phyloP scores from a whole-genome alignment of 2,329 filamentous ascomycete genomes.

The Immersiporthe knoxdaviesiana region DNA sequence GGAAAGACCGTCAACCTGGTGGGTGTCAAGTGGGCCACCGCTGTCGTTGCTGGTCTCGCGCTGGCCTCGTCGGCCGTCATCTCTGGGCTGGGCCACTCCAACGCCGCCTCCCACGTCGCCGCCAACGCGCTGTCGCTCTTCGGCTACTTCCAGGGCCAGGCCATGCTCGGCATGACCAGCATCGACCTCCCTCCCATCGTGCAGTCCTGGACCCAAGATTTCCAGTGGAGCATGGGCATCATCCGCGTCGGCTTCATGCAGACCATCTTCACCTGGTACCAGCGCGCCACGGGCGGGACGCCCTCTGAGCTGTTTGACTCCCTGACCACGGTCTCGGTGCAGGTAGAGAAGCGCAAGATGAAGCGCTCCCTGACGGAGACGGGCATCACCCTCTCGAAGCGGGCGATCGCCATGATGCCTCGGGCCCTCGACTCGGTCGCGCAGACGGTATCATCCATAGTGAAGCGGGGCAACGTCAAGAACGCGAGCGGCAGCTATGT shows the following conservation, averaged over 20 bases:
- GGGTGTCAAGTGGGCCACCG: slow-evolving; percentile 87
- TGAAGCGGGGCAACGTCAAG: slow-evolving; percentile 59
- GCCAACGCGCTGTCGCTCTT: slow-evolving; percentile 94
- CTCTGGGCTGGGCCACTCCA: slow-evolving; percentile 88
- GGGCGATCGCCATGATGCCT: slow-evolving; percentile 57
- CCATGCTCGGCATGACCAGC: slow-evolving; percentile 83
- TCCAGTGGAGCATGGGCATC: slow-evolving; percentile 98
- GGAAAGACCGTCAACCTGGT: slow-evolving; percentile 89
- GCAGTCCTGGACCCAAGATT: slow-evolving; percentile 93
- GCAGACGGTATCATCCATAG: slow-evolving; percentile 42
- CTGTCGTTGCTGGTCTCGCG: slow-evolving; percentile 82
- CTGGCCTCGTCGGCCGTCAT: slow-evolving; percentile 85
- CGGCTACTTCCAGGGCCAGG: slow-evolving; percentile 91
- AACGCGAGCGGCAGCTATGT: slow-evolving; percentile 59
- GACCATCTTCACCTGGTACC: slow-evolving; percentile 90
- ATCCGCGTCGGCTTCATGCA: slow-evolving; percentile 88
- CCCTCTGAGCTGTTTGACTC: slow-evolving; percentile 78
- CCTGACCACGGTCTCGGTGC: slow-evolving; percentile 76
- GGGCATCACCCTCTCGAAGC: slow-evolving; percentile 53
- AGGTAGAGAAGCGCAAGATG: slow-evolving; percentile 68
- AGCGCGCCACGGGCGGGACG: slow-evolving; percentile 86
- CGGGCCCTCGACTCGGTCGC: slow-evolving; percentile 41
- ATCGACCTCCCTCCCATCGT: slow-evolving; percentile 86
- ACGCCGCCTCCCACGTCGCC: slow-evolving; percentile 92
- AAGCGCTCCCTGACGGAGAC: slow-evolving; percentile 36